Evolutionary conservation across 73 alveolate genomes (phyloP), one percentile per base, ranked within the genome.

Genomic region (Diophrys appendiculata): DNA sequence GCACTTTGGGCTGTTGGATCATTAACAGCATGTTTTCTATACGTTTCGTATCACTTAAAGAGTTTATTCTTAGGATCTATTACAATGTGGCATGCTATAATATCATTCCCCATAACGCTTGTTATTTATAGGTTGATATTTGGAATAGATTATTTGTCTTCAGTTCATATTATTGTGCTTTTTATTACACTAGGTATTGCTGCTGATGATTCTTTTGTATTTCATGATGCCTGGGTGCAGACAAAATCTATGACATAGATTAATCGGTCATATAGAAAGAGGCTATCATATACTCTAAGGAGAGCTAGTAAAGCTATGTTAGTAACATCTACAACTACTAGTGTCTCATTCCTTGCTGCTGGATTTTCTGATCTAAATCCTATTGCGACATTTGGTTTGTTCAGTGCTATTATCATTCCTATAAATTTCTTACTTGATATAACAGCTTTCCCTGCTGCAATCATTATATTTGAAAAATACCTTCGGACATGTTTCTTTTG

Each of bases 101-200:
- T 70, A 76, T 1, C 69, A 43, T 83, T 79, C 88, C 52, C 74
- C 56, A 0, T 78, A 74, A 53, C 80, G 54, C 11, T 72, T 43
- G 56, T 54, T 72, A 72, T 84, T 56, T 32, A 73, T 55, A 30
- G 52, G 73, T 72, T 78, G 29, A 32, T 70, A 25, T 70, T 70
- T 24, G 29, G 33, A 31, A 70, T 70, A 5, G 33, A 5, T 3
- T 81, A 68, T 78, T 88, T 82, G 67, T 73, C 80, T 13, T 53
- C 73, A 32, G 72, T 88, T 52, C 91, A 88, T 33, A 60, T 88
- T 72, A 68, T 88, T 14, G 87, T 81, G 28, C 69, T 88, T 8
- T 82, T 83, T 29, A 56, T 88, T 68, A 75, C 82, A 8, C 82
- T 88, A 18, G 95, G 95, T 27, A 83, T 88, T 69, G 90, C 91